phyloP scores from a whole-genome alignment of 2,329 filamentous ascomycete genomes.

The Neopestalotiopsis rosae region DNA sequence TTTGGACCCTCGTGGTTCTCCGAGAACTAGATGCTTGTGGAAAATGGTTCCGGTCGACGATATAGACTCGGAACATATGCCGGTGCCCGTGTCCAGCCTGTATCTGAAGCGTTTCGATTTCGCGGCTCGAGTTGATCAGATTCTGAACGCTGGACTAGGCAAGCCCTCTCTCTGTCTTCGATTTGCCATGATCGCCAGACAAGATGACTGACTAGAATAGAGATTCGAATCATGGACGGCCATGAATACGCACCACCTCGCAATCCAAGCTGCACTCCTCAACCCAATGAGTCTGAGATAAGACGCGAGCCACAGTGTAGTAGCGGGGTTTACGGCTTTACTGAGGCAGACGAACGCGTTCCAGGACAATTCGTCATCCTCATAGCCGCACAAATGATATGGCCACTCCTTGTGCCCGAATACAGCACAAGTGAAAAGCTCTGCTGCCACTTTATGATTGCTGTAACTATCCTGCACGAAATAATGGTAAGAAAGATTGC shows the following conservation, averaged over 20 bases:
- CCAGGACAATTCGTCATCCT: neutral
- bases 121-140: neutral
- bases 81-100: neutral
- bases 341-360: neutral
- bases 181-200: neutral
- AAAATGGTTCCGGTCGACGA: slow-evolving; percentile 13
- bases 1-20: slow-evolving; percentile 4
- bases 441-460: slow-evolving; percentile 26
- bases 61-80: neutral
- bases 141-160: neutral
- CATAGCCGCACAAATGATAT: slow-evolving; percentile 31
- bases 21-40: neutral
- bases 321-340: neutral
- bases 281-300: neutral
- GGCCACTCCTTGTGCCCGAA: slow-evolving; percentile 31
- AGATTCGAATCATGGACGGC: neutral
- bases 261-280: neutral
- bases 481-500: slow-evolving; percentile 28
- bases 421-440: slow-evolving; percentile 34
- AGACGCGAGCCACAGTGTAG: neutral
- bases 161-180: neutral
- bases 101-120: neutral
- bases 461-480: slow-evolving; percentile 32
- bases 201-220: neutral
- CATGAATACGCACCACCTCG: neutral